Evolutionary conservation across 495 filamentous ascomycete species (phyloP), one percentile per base, ranked within the genome.

Genomic region (Talaromyces ruber): DNA sequence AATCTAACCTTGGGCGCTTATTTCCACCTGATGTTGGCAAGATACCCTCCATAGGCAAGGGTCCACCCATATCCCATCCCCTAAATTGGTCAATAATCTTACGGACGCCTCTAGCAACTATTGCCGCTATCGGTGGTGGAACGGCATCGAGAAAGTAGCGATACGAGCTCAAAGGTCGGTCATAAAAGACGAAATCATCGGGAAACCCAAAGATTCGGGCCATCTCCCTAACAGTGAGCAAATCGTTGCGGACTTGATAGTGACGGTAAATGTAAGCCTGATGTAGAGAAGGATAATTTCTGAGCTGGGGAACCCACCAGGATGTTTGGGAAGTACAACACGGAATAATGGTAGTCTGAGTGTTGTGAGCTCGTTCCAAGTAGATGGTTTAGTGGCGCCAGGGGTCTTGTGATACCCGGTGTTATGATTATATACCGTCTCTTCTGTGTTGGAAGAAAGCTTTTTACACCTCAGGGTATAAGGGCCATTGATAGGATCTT

Each of bases 181-280:
- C 53, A 25, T 56, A 56, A 14, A 63, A 60, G 26, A 63, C 39
- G n/a, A 63, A 55, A 26, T 63, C 56, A 25, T 63, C 62, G 7
- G 25, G 18, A 32, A 63, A 63, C 3, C 62, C 62, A 21, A 59
- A 58, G 9, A 63, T 39, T 1, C 62, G 54, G 5, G 62, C 62
- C 18, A 63, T 16, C 24, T 63, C 62, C 4, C 62, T 47, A 9
- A 60, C 29, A 6, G 55, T 63, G 25, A 63, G 43, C 4, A 43
- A 12, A 32, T 60, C 62, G 14, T 53, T 34, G 12, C 62, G 43
- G 5, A 32, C 61, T n/a, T n/a, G n/a, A n/a, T n/a, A n/a, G n/a
- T n/a, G n/a, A n/a, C n/a, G n/a, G n/a, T n/a, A n/a, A n/a, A n/a
- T n/a, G n/a, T n/a, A n/a, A n/a, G n/a, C n/a, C n/a, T n/a, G n/a